Conservation (phyloP, 75 land plant species). For the Gnetum montanum region DNA sequence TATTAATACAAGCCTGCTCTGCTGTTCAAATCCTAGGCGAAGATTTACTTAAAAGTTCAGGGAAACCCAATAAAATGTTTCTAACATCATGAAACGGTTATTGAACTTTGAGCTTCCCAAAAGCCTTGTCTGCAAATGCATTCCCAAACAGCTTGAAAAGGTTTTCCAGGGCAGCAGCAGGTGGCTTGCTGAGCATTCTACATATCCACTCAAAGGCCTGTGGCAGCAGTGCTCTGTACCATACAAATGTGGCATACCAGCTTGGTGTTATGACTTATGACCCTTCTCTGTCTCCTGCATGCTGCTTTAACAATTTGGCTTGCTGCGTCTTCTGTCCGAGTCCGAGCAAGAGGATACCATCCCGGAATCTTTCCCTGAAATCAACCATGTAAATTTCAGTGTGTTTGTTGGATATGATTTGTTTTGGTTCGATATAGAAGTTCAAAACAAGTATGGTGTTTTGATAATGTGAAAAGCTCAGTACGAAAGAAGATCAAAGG, state of each 20-base stretch:
- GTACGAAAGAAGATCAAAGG: too few species aligned
- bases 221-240: conserved; percentile 15
- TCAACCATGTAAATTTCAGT: not conserved
- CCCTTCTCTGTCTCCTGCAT: conserved; percentile 6
- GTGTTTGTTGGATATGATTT: not conserved
- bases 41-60: too few species aligned
- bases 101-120: too few species aligned
- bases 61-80: too few species aligned
- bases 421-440: too few species aligned
- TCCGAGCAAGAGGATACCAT: conserved; percentile 31
- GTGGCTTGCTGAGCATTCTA: conserved; percentile 15
- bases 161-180: conserved; percentile 1
- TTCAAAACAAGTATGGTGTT: too few species aligned
- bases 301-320: conserved; percentile 22
- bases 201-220: conserved; percentile 18
- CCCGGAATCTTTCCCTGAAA: conserved; percentile 27
- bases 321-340: conserved; percentile 21
- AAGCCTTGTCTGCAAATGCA: too few species aligned
- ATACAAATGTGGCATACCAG: conserved; percentile 15
- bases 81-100: too few species aligned
- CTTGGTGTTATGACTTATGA: conserved; percentile 18
- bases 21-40: too few species aligned
- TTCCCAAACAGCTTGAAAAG: too few species aligned
- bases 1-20: too few species aligned
- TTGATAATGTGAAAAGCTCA: too few species aligned